Base-by-base conservation (phyloP, 139 green algal species). In the Desmodesmus armatus region DNA sequence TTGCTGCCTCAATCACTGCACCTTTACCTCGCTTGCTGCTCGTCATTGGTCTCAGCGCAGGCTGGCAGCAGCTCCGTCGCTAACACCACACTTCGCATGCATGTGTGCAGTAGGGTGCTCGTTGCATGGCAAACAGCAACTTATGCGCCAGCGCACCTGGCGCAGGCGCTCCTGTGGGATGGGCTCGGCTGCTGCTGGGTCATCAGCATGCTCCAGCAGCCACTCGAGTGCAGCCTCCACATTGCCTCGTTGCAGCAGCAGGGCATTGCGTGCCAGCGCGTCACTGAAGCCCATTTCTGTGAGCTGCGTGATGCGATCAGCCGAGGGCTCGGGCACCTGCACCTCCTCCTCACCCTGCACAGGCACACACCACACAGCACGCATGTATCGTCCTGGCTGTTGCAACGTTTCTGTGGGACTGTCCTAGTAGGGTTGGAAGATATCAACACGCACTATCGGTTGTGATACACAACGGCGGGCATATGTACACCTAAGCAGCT, bases 221-320 rank as follows among this genome's bases (percentile, higher is more conserved):
- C 90, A 93, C 44, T 93, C 89, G 3, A 93, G 79, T 25, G 89
- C 89, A 21, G 72, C 33, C 62, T 89, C 67, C 67, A 92, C 71
- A 29, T 82, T 74, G 66, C 88, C 87, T 41, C 83, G 84, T 41
- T 84, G 85, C 21, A 93, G 81, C 35, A 92, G 69, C 71, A 93
- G 83, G 19, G 90, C 90, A 85, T 93, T 93, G 84, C 87, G 79
- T 0, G 84, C 84, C 58, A 93, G 39, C 0, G 81, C 23, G 25
- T 88, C 87, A 9, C 58, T 72, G 71, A 93, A 93, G 43, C 89
- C 89, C 89, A 92, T 92, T 15, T 92, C 89, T 37, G 43, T 25
- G 25, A 92, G 82, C 81, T 91, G 89, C 5, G 53, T 19, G 19
- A 87, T 44, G 17, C 69, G 78, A 27, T 58, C 41, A 7, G 85